phyloP scores from a whole-genome alignment of 2,329 filamentous ascomycete genomes.

The Arthrobotrys pseudoclavata region DNA sequence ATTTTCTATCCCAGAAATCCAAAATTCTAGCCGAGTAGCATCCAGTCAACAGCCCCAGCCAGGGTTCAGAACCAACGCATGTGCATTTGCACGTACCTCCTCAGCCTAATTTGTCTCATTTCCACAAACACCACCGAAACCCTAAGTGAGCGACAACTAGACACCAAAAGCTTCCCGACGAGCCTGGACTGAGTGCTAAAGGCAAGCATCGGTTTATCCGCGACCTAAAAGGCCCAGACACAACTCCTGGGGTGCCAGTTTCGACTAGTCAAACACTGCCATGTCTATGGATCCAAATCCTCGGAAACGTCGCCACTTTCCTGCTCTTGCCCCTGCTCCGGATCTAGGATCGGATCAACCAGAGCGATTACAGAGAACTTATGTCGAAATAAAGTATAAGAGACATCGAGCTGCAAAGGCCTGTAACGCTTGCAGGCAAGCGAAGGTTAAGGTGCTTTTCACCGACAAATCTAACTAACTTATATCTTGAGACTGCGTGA shows the following conservation, averaged over 20 bases:
- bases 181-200: not conserved
- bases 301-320: not conserved
- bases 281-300: conserved; percentile 1
- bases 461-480: not conserved
- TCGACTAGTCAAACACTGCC: not conserved
- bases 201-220: not conserved
- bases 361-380: not conserved
- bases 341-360: not conserved
- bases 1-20: not conserved
- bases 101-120: not conserved
- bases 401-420: conserved; percentile 17
- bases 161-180: not conserved
- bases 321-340: not conserved
- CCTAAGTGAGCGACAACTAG: not conserved
- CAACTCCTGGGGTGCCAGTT: not conserved
- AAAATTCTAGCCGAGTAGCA: not conserved
- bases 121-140: conserved; percentile 3
- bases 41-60: not conserved
- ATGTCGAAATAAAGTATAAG: not conserved
- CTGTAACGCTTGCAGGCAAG: conserved; percentile 15
- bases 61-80: not conserved
- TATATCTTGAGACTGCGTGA: not conserved
- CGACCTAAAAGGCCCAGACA: not conserved
- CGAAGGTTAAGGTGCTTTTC: conserved; percentile 20
- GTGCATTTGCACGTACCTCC: not conserved